Conservation (phyloP, 257 asterid species). For the Petunia axillaris region DNA sequence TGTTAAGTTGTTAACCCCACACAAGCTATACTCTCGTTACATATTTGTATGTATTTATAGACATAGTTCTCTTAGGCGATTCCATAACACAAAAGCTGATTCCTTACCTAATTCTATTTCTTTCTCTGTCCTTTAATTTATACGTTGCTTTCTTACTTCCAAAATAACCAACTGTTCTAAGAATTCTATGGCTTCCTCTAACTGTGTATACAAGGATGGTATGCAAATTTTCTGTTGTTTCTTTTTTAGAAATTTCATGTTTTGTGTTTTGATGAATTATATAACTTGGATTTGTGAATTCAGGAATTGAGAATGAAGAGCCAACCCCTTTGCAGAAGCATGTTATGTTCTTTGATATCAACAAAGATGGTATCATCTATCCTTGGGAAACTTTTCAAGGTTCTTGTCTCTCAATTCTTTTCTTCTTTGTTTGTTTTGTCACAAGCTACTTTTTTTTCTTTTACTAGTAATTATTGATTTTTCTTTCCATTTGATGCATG, state of each 20-base stretch:
- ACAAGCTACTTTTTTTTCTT: not conserved
- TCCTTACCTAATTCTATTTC: no score
- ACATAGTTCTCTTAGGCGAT: no score
- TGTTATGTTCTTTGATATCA: constrained; percentile 76
- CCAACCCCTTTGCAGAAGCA: constrained; percentile 63
- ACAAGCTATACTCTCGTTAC: no score
- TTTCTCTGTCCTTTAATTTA: no score
- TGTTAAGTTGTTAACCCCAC: no score
- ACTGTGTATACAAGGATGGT: not conserved
- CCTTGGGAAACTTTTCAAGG: constrained; percentile 85
- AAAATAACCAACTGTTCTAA: no score
- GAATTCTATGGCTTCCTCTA: no score
- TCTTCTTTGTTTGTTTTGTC: not conserved
- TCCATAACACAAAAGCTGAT: no score
- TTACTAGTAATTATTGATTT: not conserved
- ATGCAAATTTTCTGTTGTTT: not conserved
- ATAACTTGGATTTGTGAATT: not conserved
- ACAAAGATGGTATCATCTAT: constrained; percentile 71
- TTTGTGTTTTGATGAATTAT: not conserved
- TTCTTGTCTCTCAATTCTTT: not conserved
- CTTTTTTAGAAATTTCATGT: not conserved
- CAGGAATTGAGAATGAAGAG: constrained; percentile 33
- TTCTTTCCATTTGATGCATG: no score
- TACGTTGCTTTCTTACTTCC: no score
- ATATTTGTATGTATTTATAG: no score